Base-by-base conservation (phyloP, 2,329 filamentous ascomycete genomes). In the Epichloe uncinata region DNA sequence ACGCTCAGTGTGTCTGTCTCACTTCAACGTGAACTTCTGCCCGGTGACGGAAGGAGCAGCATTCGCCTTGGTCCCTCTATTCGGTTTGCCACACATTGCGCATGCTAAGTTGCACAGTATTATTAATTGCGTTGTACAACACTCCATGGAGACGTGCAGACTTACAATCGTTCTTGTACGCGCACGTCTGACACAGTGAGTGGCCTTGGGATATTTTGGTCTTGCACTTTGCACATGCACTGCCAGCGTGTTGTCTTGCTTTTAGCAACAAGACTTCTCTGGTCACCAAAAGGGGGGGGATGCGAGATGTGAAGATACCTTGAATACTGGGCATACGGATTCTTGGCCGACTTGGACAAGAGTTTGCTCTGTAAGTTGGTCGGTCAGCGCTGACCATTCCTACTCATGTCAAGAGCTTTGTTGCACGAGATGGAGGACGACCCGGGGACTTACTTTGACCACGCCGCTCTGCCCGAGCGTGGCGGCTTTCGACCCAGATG, bases 1-100 rank as follows among this genome's bases (percentile, higher is more conserved):
- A n/a, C 36, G 36, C 13, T n/a, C n/a, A 13, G 3, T 1, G 13
- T 37, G 36, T 15, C 35, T 36, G 7, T 8, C 37, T 60, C 64
- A 83, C 61, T 82, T 82, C 51, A 81, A 54, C 2, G 76, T 79
- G 56, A 79, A 81, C 58, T 82, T 83, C 59, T 82, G 77, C 1
- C 77, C 79, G 43, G 75, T 68, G 11, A 84, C 69, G 4, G 74
- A 66, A 5, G 78, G 78, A 7, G 73, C 75, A 9, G 48, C 48
- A 34, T 70, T 68, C 5, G 69, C 60, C 41, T 71, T 74, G 20
- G 70, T 59, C 53, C 73, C 72, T 30, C 73, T 73, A 56, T 75
- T 75, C 11, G 73, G 67, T 61, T 82, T 83, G 38, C 80, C 80
- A 57, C 80, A 84, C 66, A 82, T 79, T 16, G 78, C 70, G 59